These are phyloP conservation scores for Eucalyptus tenuipes DNA, from an alignment of 345 rosid genomes.

Conservation along the genomic window DNA sequence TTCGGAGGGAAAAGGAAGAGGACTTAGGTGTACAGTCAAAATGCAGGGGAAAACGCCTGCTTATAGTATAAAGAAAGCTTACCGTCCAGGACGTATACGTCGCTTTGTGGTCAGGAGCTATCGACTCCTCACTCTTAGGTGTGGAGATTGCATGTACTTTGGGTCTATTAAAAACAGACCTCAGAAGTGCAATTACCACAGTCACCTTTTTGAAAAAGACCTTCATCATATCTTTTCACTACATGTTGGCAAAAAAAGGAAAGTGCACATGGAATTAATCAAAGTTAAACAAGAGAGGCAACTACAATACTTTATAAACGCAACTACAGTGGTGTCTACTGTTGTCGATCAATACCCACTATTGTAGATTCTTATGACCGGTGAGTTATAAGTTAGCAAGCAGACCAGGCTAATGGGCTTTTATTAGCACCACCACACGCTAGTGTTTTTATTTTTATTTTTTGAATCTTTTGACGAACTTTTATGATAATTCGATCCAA, in stretches of 20 bases:
- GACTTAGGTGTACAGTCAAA: not conserved
- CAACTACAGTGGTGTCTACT: not conserved
- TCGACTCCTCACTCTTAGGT: not conserved
- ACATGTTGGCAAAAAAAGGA: not conserved
- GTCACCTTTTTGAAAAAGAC: not conserved
- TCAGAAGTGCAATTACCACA: not conserved
- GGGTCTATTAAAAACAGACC: not conserved
- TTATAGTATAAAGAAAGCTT: not conserved
- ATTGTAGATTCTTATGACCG: not conserved
- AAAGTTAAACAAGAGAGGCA: not conserved
- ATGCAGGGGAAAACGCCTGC: not conserved
- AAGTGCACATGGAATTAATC: not conserved
- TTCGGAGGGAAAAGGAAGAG: not conserved
- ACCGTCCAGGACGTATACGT: not conserved
- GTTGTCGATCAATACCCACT: not conserved
- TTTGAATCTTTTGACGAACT: not conserved
- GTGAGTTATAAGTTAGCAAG: not conserved
- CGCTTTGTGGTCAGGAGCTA: not conserved
- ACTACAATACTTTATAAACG: not conserved
- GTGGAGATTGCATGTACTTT: not conserved
- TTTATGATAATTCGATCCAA: not conserved
- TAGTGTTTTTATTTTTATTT: not conserved
- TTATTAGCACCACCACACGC: not conserved
- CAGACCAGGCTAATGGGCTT: not conserved
- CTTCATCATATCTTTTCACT: not conserved